phyloP scores from a whole-genome alignment of 257 asterid genomes.

The Ophiorrhiza pumila region DNA sequence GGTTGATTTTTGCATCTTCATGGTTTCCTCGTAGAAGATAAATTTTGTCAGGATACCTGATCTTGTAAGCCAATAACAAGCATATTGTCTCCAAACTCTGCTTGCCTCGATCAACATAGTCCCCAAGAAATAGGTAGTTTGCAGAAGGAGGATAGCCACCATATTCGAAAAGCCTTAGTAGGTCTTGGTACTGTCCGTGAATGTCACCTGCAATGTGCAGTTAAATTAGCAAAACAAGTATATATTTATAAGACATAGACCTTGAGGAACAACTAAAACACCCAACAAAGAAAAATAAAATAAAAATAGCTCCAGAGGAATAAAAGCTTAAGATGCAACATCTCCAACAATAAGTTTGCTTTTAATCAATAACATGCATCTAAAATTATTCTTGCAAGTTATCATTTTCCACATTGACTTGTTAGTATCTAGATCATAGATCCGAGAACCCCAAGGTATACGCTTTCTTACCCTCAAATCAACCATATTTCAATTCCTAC shows the following conservation, averaged over 20 bases:
- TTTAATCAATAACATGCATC: not conserved
- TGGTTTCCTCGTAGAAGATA: constrained; percentile 78
- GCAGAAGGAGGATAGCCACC: constrained; percentile 76
- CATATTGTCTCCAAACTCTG: constrained; percentile 86
- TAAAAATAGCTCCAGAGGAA: not conserved
- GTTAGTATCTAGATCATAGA: too few relatives aligned
- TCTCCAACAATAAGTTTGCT: not conserved
- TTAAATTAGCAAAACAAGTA: constrained; percentile 2
- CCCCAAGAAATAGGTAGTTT: constrained; percentile 74
- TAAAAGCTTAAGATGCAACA: not conserved
- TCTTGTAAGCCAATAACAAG: constrained; percentile 66
- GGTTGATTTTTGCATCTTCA: constrained; percentile 79
- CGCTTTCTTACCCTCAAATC: not conserved
- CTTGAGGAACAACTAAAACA: not conserved
- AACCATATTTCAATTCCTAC: not conserved
- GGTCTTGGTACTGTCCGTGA: constrained; percentile 82
- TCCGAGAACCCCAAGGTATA: too few relatives aligned
- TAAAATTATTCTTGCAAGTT: not conserved
- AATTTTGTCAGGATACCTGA: constrained; percentile 59
- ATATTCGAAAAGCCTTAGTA: constrained; percentile 60
- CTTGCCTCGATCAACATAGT: constrained; percentile 80
- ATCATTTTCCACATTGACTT: not conserved
- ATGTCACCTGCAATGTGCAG: constrained; percentile 53
- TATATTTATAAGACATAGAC: not conserved
- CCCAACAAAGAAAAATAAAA: not conserved